Percentiles rank a stretch among this genome's conserved stretches.
These are phyloP conservation scores for Aspergillus kassunensis DNA, from an alignment of 495 filamentous ascomycete genomes.

Conservation along the genomic window DNA sequence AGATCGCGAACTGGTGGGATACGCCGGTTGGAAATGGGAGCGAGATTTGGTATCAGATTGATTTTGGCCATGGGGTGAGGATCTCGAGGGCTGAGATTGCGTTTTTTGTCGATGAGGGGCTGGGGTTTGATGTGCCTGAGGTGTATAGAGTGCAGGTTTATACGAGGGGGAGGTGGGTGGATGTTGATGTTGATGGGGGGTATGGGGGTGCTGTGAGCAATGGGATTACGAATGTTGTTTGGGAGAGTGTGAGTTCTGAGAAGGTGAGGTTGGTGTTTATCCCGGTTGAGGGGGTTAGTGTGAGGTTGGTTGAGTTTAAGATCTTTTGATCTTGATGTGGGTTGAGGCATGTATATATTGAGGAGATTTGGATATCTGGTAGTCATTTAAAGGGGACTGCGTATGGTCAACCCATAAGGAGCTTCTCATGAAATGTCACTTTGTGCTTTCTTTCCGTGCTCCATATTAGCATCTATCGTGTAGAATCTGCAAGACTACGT, in stretches of 20 bases:
- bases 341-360: not conserved
- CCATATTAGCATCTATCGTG: too few species aligned
- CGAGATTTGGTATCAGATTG: conserved; percentile 21
- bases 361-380: too few species aligned
- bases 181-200: conserved; percentile 15
- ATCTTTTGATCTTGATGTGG: conserved; percentile 4
- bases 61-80: conserved; percentile 9
- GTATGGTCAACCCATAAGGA: too few species aligned
- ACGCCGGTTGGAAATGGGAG: conserved; percentile 19
- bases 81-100: conserved; percentile 18
- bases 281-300: conserved; percentile 7
- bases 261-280: conserved; percentile 13
- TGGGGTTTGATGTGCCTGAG: conserved; percentile 15
- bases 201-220: conserved; percentile 12
- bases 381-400: too few species aligned
- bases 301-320: conserved; percentile 20
- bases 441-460: too few species aligned
- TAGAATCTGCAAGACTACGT: too few species aligned
- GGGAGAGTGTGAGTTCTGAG: conserved; percentile 5
- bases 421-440: too few species aligned
- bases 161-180: conserved; percentile 9
- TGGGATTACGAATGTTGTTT: conserved; percentile 11
- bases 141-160: conserved; percentile 14
- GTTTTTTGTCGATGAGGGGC: conserved; percentile 14
- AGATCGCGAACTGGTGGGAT: conserved; percentile 23